Percentiles rank a stretch among this genome's conserved stretches.
Evolutionary conservation across 202 grass and related monocot species (phyloP).

Genomic region (Panicum virgatum): DNA sequence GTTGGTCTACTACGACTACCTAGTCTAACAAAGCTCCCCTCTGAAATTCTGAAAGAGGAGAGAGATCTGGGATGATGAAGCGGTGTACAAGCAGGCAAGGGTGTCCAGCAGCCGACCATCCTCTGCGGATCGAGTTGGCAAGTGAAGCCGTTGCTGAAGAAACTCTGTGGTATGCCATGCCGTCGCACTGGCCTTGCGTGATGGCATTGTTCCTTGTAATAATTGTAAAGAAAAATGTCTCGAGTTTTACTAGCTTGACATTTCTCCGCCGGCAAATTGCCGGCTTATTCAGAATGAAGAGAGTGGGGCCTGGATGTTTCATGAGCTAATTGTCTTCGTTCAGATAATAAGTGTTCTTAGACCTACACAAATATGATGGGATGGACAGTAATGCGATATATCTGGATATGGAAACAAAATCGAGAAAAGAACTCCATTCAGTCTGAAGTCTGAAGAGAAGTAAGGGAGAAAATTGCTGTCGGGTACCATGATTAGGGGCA

Average conservation of each 20-base stretch:
- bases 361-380: neutral
- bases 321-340: neutral
- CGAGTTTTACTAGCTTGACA: constrained; percentile 36
- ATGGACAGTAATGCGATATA: neutral
- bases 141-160: constrained; percentile 33
- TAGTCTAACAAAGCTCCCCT: constrained; percentile 50
- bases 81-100: constrained; percentile 40
- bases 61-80: constrained; percentile 16
- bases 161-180: constrained; percentile 14
- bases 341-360: neutral
- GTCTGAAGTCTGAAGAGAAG: neutral
- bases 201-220: constrained; percentile 44
- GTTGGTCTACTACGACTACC: constrained; percentile 93
- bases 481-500: too few species aligned
- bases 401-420: neutral
- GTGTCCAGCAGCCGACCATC: constrained; percentile 84
- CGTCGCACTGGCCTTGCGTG: constrained; percentile 34
- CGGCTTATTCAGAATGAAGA: constrained; percentile 18
- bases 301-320: neutral
- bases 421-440: neutral
- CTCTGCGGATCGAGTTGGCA: constrained; percentile 73
- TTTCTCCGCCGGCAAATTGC: constrained; percentile 46
- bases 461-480: too few species aligned
- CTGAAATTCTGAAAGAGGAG: constrained; percentile 12
- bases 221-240: constrained; percentile 53